phyloP scores from a whole-genome alignment of 805 yeast genomes.

The Hanseniaspora nectarophila region DNA sequence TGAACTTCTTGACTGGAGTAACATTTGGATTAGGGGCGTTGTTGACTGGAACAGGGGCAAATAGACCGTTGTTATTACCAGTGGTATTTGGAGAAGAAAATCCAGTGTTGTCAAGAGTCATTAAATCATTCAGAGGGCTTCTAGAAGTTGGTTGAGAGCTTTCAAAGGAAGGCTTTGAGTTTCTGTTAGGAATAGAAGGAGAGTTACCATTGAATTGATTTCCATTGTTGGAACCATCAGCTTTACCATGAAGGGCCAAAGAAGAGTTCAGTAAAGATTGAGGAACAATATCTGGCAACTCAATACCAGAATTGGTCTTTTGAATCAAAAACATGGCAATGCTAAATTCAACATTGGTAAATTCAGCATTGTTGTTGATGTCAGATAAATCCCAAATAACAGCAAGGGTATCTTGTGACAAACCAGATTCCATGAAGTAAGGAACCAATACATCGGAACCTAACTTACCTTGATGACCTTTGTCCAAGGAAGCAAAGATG shows the following conservation, averaged over 20 bases:
- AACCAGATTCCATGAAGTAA: slow-evolving; percentile 75
- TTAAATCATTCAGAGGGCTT: slow-evolving; percentile 55
- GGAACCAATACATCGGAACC: slow-evolving; percentile 76
- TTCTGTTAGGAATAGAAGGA: slow-evolving; percentile 29
- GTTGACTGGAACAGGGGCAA: slow-evolving; percentile 24
- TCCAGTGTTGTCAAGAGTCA: slow-evolving; percentile 41
- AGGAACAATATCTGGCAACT: slow-evolving; percentile 70
- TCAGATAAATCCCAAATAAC: slow-evolving; percentile 91
- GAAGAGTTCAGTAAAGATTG: slow-evolving; percentile 39
- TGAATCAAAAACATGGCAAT: slow-evolving; percentile 90
- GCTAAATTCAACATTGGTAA: slow-evolving; percentile 71
- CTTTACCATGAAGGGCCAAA: slow-evolving; percentile 21
- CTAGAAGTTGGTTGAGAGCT: slow-evolving; percentile 21
- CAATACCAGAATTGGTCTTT: slow-evolving; percentile 64
- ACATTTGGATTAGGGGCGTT: too few species aligned
- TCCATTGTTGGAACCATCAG: slow-evolving; percentile 19
- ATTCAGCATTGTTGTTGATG: slow-evolving; percentile 70
- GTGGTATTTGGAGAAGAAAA: slow-evolving; percentile 31
- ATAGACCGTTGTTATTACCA: slow-evolving; percentile 19
- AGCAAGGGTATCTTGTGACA: slow-evolving; percentile 76
- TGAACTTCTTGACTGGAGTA: slow-evolving; percentile 39
- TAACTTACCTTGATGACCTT: slow-evolving; percentile 46
- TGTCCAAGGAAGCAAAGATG: slow-evolving; percentile 70
- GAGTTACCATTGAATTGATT: background rate
- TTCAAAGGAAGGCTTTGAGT: slow-evolving; percentile 29